Base-by-base conservation (phyloP, 2,329 filamentous ascomycete species). In the Pyrenochaeta sp. region DNA sequence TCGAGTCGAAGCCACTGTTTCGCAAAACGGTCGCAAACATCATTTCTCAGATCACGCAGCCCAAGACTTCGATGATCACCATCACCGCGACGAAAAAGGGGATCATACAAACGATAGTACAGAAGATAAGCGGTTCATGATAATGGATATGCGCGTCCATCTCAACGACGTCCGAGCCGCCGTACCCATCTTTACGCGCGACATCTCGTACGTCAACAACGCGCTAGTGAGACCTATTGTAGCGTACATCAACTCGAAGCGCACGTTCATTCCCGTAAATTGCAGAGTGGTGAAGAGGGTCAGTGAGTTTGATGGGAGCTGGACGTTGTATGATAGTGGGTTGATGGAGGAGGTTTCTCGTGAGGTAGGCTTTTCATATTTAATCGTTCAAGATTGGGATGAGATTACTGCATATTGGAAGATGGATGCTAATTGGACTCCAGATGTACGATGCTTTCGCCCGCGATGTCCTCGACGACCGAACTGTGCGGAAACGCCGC, bases 161-260 rank as follows among this genome's bases (percentile, higher is more conserved):
- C 86, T 99, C 61, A 98, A 97, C 79, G 92, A 97, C 66, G 93
- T 97, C 44, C 92, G 93, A 67, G 95, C 95, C 28, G 90, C 91
- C 2, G 93, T 99, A 1, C 95, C 95, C 0, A 85, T 98, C 50
- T 98, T 99, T 80, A 96, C 91, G 1, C 90, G 88, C 15, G 91
- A 97, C 73, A 86, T 98, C 48, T 96, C 92, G 0, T 99, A 98
- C 76, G 91, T 97, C 71, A 98, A 97, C 78, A 96, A 96, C 76
- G 93, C 95, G 1, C 88, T 98, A 4, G 92, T 98, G 36, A 88
- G 95, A 4, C 95, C 95, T 15, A 99, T 99, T 60, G 93, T 99
- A 40, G 95, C 95, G 6, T 99, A 98, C 77, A 98, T 99, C 79
- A 99, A 99, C 78, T 91, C 92, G 42, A 92, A 93, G 76, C 90